A percentile compares a stretch with the other conserved stretches of the same genome.
Evolutionary conservation across 352 stramenopile species (phyloP).

Genomic region (Phytophthora crassamura): DNA sequence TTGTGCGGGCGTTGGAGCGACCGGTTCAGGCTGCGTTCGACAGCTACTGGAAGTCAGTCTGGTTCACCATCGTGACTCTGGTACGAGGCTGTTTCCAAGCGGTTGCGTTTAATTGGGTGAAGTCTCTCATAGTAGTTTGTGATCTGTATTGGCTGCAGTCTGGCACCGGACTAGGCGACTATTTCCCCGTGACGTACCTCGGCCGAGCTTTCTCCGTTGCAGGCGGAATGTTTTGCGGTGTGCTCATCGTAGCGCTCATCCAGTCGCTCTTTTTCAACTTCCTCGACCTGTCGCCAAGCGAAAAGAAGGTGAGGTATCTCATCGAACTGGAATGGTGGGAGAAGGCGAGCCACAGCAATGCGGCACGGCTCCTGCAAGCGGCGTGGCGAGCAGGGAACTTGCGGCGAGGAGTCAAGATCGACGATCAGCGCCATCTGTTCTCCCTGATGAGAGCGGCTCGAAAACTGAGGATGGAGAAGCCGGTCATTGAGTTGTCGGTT

Average conservation of each 20-base stretch:
- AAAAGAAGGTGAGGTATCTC: slow-evolving; percentile 71
- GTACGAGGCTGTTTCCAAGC: slow-evolving; percentile 35
- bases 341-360: slow-evolving; percentile 48
- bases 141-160: slow-evolving; percentile 39
- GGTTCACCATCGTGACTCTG: slow-evolving; percentile 73
- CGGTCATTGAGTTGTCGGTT: slow-evolving; percentile 40
- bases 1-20: slow-evolving; percentile 78
- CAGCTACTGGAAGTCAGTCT: slow-evolving; percentile 79
- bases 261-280: slow-evolving; percentile 83
- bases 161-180: slow-evolving; percentile 75
- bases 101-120: too few relatives aligned
- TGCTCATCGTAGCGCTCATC: slow-evolving; percentile 71
- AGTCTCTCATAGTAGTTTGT: too few relatives aligned
- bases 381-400: slow-evolving; percentile 46
- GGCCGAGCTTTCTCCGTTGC: slow-evolving; percentile 55
- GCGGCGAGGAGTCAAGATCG: neutral
- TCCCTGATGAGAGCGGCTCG: slow-evolving; percentile 35
- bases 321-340: slow-evolving; percentile 72
- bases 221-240: slow-evolving; percentile 62
- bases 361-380: slow-evolving; percentile 51
- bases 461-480: slow-evolving; percentile 39
- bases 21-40: slow-evolving; percentile 66
- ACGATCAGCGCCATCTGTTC: slow-evolving; percentile 36
- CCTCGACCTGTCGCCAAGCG: slow-evolving; percentile 66
- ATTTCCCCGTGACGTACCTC: slow-evolving; percentile 69